These are phyloP conservation scores for Verticillium klebahnii DNA, from an alignment of 2,329 filamentous ascomycete species.

Conservation along the genomic window DNA sequence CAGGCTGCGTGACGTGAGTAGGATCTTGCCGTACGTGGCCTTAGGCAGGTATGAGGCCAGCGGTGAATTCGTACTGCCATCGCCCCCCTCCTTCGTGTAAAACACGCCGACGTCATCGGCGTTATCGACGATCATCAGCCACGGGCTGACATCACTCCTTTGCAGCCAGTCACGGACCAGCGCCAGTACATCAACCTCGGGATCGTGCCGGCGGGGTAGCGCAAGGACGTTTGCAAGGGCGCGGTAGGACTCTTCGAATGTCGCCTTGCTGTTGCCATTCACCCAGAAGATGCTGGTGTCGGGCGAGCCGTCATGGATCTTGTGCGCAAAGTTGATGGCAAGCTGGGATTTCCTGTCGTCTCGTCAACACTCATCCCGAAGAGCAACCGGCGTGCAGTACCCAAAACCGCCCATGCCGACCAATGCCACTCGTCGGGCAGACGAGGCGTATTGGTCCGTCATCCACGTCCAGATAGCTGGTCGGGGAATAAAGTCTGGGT, in stretches of 20 bases:
- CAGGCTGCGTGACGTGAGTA: conserved; percentile 13
- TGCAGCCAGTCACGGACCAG: conserved; percentile 14
- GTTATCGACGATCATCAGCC: conserved; percentile 16
- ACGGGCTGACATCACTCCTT: conserved; percentile 8
- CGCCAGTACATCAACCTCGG: conserved; percentile 5
- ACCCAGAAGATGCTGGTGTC: conserved; percentile 13
- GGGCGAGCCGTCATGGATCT: conserved; percentile 2
- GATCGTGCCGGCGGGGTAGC: conserved; percentile 8
- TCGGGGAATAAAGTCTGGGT: conserved; percentile 10
- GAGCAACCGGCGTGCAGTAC: not conserved
- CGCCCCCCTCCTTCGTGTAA: not conserved
- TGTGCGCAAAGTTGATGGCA: conserved; percentile 12
- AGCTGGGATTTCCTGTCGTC: conserved; percentile 14
- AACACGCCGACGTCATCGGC: conserved; percentile 10
- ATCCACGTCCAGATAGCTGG: conserved; percentile 7
- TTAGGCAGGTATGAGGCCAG: conserved; percentile 13
- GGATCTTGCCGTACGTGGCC: conserved; percentile 9
- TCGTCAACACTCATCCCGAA: not conserved
- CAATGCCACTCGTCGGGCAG: conserved; percentile 4
- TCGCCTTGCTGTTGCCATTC: conserved; percentile 2
- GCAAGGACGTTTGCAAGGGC: conserved; percentile 6
- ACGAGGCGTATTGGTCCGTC: conserved; percentile 1
- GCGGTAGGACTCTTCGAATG: conserved; percentile 11
- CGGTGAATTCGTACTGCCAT: not conserved
- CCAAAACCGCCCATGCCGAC: conserved; percentile 12